Evolutionary conservation across 306 rosid species (phyloP).

Genomic region (Quillaja saponaria): DNA sequence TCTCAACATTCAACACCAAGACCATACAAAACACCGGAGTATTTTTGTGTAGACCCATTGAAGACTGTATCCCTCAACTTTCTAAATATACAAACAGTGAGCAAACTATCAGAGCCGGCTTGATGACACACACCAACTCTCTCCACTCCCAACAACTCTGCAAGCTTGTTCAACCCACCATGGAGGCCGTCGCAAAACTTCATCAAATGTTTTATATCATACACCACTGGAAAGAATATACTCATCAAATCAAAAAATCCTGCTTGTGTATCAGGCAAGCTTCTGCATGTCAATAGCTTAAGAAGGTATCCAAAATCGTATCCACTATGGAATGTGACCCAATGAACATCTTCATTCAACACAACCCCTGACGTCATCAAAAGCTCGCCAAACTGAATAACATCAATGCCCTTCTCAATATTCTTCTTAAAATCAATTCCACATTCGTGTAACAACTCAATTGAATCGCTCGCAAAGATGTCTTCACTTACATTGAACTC

Average conservation of each 20-base stretch:
- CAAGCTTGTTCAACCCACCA: slow-evolving; percentile 74
- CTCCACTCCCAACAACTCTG: slow-evolving; percentile 66
- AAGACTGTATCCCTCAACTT: slow-evolving; percentile 61
- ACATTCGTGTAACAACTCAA: slow-evolving; percentile 62
- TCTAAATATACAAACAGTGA: slow-evolving; percentile 55
- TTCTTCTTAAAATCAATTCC: slow-evolving; percentile 77
- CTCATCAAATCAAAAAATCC: slow-evolving; percentile 63
- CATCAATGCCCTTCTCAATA: slow-evolving; percentile 65
- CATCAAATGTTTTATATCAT: slow-evolving; percentile 76
- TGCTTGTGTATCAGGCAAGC: slow-evolving; percentile 48
- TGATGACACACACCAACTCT: slow-evolving; percentile 70
- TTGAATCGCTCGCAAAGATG: slow-evolving; percentile 62
- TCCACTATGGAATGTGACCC: slow-evolving; percentile 72
- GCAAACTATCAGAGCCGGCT: slow-evolving; percentile 76
- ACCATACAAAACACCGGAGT: slow-evolving; percentile 67
- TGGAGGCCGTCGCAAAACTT: slow-evolving; percentile 75
- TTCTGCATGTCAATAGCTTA: slow-evolving; percentile 57
- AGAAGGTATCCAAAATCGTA: slow-evolving; percentile 73
- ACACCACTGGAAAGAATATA: slow-evolving; percentile 52
- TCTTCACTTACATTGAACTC: slow-evolving; percentile 60
- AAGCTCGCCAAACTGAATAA: slow-evolving; percentile 59
- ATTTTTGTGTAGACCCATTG: slow-evolving; percentile 59
- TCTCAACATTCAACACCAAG: slow-evolving; percentile 60
- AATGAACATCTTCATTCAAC: slow-evolving; percentile 44
- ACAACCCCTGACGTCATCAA: slow-evolving; percentile 70